Evolutionary conservation across 208 protist species (phyloP).

Genomic region (Entamoeba histolytica): DNA sequence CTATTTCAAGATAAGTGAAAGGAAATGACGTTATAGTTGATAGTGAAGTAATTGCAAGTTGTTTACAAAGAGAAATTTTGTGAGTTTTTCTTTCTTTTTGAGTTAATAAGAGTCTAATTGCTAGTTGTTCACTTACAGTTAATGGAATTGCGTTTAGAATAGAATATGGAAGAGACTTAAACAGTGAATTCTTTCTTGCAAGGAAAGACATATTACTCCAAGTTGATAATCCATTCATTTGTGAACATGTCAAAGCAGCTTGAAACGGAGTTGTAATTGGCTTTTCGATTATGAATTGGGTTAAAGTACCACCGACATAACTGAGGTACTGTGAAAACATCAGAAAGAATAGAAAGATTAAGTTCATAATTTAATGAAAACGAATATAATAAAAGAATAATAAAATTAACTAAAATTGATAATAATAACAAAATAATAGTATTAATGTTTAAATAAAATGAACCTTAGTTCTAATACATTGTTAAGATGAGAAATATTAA

Average conservation of each 20-base stretch:
- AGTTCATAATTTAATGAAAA: too few species aligned
- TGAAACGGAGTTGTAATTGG: neutral
- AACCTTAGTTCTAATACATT: too few species aligned
- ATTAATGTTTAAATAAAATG: too few species aligned
- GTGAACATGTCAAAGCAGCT: neutral
- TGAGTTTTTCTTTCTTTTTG: neutral
- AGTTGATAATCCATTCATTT: neutral
- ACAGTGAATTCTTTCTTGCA: neutral
- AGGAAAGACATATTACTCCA: neutral
- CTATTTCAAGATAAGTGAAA: neutral
- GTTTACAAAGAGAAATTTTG: neutral
- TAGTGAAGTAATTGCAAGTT: neutral
- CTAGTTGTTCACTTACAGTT: neutral
- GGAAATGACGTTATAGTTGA: neutral
- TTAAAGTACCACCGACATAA: neutral
- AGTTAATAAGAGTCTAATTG: neutral
- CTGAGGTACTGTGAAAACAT: too few species aligned
- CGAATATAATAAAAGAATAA: too few species aligned
- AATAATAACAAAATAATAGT: too few species aligned
- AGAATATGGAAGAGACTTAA: neutral
- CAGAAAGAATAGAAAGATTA: too few species aligned
- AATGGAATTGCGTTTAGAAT: neutral
- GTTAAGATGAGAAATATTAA: too few species aligned
- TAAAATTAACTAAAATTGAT: too few species aligned
- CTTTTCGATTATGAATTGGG: neutral